phyloP scores from a whole-genome alignment of 352 stramenopile species.

The Pythium rhizo-oryzae region DNA sequence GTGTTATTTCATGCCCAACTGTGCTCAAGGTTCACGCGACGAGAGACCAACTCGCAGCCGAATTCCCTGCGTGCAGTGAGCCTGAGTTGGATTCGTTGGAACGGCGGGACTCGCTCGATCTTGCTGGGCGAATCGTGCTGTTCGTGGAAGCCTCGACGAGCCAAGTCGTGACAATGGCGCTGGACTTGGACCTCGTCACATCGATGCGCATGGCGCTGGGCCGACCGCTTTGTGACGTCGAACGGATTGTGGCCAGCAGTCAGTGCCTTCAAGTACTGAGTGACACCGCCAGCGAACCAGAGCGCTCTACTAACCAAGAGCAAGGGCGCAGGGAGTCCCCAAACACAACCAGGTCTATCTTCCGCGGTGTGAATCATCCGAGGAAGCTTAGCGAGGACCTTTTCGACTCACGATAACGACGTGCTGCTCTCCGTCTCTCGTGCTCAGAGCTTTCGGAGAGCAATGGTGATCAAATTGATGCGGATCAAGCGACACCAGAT shows the following conservation, averaged over 20 bases:
- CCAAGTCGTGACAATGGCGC: background rate
- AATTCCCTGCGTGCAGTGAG: background rate
- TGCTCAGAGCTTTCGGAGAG: no score
- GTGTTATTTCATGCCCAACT: background rate
- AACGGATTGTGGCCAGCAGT: background rate
- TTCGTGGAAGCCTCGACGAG: background rate
- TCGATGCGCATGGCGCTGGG: background rate
- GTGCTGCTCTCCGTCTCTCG: no score
- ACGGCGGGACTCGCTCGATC: background rate
- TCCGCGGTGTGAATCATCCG: no score
- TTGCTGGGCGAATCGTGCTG: background rate
- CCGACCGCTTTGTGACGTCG: background rate
- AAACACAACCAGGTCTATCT: no score
- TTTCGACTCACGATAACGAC: no score
- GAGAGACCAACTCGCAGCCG: background rate
- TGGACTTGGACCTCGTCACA: background rate
- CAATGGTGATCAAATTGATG: no score
- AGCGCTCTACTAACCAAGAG: no score
- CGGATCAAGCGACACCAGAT: no score
- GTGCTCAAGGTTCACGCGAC: background rate
- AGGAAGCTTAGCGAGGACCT: no score
- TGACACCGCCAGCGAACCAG: no score
- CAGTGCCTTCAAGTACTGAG: background rate
- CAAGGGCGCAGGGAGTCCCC: no score
- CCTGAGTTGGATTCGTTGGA: background rate